Conservation (phyloP, 345 rosid genomes). For the Citrus reticulata region DNA sequence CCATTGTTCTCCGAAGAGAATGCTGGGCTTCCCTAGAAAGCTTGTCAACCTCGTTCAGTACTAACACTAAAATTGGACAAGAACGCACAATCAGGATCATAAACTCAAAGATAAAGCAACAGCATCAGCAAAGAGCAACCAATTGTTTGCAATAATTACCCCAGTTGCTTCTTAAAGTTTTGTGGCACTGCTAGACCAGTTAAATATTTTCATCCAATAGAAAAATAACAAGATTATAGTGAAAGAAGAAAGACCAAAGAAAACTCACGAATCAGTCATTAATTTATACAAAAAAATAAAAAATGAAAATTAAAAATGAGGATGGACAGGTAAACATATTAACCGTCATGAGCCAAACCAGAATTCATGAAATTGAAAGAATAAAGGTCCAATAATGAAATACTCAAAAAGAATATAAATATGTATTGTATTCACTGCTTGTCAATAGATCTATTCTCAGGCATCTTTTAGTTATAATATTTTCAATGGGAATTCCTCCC, state of each 20-base stretch:
- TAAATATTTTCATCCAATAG: not conserved
- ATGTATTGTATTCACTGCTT: not conserved
- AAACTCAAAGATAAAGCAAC: not conserved
- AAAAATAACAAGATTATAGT: not conserved
- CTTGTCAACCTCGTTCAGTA: conserved; percentile 97
- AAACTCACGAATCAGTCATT: no score
- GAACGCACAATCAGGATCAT: conserved; percentile 11
- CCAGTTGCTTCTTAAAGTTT: not conserved
- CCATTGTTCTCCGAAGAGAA: conserved; percentile 98
- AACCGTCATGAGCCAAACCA: not conserved
- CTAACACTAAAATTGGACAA: conserved; percentile 54
- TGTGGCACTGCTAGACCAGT: not conserved
- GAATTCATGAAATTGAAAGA: not conserved
- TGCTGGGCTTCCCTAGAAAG: conserved; percentile 99
- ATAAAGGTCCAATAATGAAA: not conserved
- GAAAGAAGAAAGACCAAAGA: not conserved
- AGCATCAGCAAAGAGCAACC: not conserved
- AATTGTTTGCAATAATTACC: no score
- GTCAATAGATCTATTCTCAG: conserved; percentile 88
- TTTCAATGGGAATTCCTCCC: not conserved
- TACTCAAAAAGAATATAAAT: not conserved
- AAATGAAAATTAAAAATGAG: no score
- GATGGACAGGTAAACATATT: not conserved
- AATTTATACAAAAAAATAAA: no score
- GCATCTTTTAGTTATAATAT: conserved; percentile 56